Evolutionary conservation across 768 basidiomycete species (phyloP), one percentile per base, ranked within the genome.

Genomic region (Cystobasidium ongulense): DNA sequence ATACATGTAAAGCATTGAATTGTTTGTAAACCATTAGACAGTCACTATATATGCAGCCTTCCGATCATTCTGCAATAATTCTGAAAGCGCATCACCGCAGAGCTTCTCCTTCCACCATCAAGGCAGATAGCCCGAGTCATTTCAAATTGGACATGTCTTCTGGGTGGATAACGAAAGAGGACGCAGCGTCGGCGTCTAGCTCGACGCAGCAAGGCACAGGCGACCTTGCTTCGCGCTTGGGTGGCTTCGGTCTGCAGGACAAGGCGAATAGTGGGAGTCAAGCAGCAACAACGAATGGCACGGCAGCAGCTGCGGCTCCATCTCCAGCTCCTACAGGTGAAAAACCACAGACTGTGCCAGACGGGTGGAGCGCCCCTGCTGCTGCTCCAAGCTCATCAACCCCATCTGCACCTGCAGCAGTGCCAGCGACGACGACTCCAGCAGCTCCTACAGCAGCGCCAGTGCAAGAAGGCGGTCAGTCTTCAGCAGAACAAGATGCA

Each of bases 181-280:
- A 61, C 25, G 57, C 57, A 61, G 29, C 57, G 5, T 7, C 29
- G 3, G 57, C 57, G 11, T 15, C 57, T 61, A 25, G 7, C 13
- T 38, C 18, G 21, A 50, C 46, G 46, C 46, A 50, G 46, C 46
- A 50, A 50, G 46, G 46, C 46, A 43, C 65, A 33, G 52, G 52
- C 31, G 65, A 67, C 50, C 65, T 67, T 29, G 65, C 65, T 27
- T 50, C 41, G 41, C 39, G 65, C 41, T 50, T 67, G 50, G 65
- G 41, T 31, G 65, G 65, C 41, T 67, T 67, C 65, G 65, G 38
- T 41, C 21, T 67, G 23, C 29, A 31, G 41, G 65, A 52, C 46
- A 52, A 43, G 23, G 15, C 46, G 18, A 50, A 50, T 21, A 50
- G n/a, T 50, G 46, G 46, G n/a, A 50, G 46, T n/a, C 46, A 50